phyloP scores from a whole-genome alignment of 148 eudicot species.

The Camellia lanceoleosa region DNA sequence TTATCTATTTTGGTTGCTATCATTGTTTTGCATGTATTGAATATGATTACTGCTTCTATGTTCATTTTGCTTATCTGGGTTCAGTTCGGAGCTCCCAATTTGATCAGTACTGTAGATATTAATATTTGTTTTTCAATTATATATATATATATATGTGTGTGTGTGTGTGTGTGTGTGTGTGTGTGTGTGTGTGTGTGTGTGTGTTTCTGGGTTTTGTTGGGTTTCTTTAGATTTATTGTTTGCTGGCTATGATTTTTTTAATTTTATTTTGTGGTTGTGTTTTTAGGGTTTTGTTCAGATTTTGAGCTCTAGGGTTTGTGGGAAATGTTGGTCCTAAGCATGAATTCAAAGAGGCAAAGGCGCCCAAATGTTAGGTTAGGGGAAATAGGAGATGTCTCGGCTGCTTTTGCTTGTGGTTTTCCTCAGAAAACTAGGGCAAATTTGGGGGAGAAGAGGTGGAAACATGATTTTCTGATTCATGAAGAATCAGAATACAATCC shows the following conservation, averaged over 20 bases:
- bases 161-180: too few relatives aligned
- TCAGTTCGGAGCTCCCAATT: not conserved
- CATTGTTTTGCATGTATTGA: not conserved
- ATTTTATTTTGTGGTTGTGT: not conserved
- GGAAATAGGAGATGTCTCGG: constrained; percentile 21
- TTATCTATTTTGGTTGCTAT: not conserved
- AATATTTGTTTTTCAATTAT: not conserved
- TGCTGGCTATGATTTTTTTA: not conserved
- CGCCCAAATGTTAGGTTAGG: constrained; percentile 25
- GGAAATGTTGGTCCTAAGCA: constrained; percentile 16
- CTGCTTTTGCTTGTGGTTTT: constrained; percentile 14
- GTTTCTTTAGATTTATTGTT: not conserved
- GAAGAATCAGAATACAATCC: constrained; percentile 3
- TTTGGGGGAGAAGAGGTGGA: constrained; percentile 12
- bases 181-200: too few relatives aligned
- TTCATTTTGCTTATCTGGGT: not conserved
- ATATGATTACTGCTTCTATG: not conserved
- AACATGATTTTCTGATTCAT: not conserved
- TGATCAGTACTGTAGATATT: not conserved
- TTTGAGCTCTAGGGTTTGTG: constrained; percentile 17
- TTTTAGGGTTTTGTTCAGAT: not conserved
- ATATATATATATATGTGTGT: too few relatives aligned
- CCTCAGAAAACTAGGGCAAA: constrained; percentile 2
- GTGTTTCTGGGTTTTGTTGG: not conserved
- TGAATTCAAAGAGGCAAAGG: constrained; percentile 25